Evolutionary conservation across 371 early-diverging fungal species (phyloP).

Genomic region (Mortierella sp.): DNA sequence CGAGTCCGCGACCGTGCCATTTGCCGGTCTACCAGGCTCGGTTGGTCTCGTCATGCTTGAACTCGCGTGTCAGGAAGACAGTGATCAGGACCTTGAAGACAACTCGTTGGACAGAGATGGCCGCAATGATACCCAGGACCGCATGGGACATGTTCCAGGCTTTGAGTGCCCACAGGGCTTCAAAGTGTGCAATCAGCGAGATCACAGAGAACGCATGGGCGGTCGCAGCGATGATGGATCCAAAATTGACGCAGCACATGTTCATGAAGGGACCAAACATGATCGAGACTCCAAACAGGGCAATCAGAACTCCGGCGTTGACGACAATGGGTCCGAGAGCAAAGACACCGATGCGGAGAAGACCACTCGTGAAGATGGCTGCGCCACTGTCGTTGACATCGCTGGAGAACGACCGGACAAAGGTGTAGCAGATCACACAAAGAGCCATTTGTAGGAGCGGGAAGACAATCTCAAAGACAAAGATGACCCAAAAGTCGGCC

Average conservation of each 20-base stretch:
- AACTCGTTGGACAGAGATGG: conserved; percentile 78
- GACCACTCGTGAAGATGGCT: conserved; percentile 59
- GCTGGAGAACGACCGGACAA: conserved; percentile 68
- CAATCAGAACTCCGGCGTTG: conserved; percentile 77
- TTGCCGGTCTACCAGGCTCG: conserved; percentile 94
- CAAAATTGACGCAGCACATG: conserved; percentile 78
- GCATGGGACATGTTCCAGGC: conserved; percentile 73
- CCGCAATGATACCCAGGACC: conserved; percentile 75
- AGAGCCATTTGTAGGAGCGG: conserved; percentile 78
- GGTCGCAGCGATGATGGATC: conserved; percentile 77
- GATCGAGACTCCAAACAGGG: conserved; percentile 81
- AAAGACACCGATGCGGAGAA: conserved; percentile 75
- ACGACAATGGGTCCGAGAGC: conserved; percentile 81
- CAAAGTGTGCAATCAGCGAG: conserved; percentile 71
- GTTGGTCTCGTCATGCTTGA: conserved; percentile 85
- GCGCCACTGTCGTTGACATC: conserved; percentile 57
- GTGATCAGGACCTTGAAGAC: conserved; percentile 77
- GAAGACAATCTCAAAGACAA: conserved; percentile 80
- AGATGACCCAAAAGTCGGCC: conserved; percentile 75
- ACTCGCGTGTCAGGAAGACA: conserved; percentile 84
- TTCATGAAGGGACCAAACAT: conserved; percentile 75
- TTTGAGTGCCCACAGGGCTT: conserved; percentile 78
- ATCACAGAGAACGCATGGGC: conserved; percentile 79
- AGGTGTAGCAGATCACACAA: conserved; percentile 74
- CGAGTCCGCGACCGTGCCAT: conserved; percentile 87